A percentile compares a stretch with the other conserved stretches of the same genome.
These are phyloP conservation scores for Fusarium continuum DNA, from an alignment of 2,329 filamentous ascomycete species.

Conservation along the genomic window DNA sequence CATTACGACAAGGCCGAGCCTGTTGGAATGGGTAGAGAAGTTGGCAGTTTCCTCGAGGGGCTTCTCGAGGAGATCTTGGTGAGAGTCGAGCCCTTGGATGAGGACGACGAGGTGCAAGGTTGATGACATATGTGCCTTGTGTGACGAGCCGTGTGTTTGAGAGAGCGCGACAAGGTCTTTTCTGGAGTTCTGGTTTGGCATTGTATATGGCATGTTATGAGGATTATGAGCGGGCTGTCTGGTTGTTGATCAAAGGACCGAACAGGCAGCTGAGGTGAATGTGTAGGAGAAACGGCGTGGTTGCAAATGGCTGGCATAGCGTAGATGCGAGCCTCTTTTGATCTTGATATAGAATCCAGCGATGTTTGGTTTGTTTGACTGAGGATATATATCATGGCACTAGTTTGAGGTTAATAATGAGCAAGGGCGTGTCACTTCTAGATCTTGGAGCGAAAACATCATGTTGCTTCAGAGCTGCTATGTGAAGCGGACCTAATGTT, in stretches of 20 bases:
- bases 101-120: conserved; percentile 60
- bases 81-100: conserved; percentile 86
- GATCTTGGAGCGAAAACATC: not conserved
- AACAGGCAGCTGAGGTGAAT: conserved; percentile 1
- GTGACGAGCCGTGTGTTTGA: not conserved
- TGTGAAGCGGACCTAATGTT: not conserved
- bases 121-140: not conserved
- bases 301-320: conserved; percentile 8
- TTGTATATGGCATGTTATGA: conserved; percentile 31
- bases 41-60: conserved; percentile 88
- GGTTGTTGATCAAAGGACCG: conserved; percentile 19
- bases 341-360: not conserved
- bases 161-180: conserved; percentile 4
- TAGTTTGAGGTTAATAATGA: not conserved
- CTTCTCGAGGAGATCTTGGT: conserved; percentile 94
- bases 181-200: conserved; percentile 31
- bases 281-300: conserved; percentile 6
- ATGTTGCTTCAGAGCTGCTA: not conserved
- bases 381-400: not conserved
- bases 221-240: conserved; percentile 11
- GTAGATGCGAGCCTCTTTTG: conserved; percentile 1
- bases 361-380: not conserved
- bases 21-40: conserved; percentile 92
- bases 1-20: conserved; percentile 85
- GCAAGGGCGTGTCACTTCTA: not conserved